Base-by-base conservation (phyloP, 75 land plant species). In the Pinus taeda region DNA sequence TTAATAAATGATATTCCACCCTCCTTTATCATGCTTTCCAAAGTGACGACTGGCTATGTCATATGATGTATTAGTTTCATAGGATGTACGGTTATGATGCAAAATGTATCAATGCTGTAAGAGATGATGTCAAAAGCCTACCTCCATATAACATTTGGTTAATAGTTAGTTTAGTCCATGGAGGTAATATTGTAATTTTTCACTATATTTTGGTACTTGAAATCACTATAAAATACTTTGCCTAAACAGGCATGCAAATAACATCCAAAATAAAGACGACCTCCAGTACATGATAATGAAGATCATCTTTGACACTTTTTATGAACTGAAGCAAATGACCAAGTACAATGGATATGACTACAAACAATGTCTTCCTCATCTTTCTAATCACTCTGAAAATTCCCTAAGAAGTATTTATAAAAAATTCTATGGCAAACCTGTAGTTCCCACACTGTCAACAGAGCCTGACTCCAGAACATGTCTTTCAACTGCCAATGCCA, bases 401-500 rank as follows among this genome's bases (percentile, higher is more conserved):
- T 69, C 72, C 55, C 12, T 42, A 39, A n/a, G 13, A 21, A 39
- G 13, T 21, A 69, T 7, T 2, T 69, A 20, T 21, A 36, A n/a
- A 75, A 57, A 22, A 37, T 5, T 42, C 17, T 15, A 74, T 49
- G 55, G 29, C 85, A 79, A 76, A 93, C 96, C 96, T 76, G 96
- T 93, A 18, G 99, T 96, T 62, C 99, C 99, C 57, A 96, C 99
- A 57, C 93, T 96, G 60, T 96, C 99, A 20, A 85, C 61, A 6
- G 98, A 96, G 61, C 93, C 92, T 79, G 99, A 92, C 29, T 93
- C 97, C 45, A 96, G 71, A 17, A 96, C 98, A 83, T 94, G 95
- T 74, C 86, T 94, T 77, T 96, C 99, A 61, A 96, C 99, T 57
- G 98, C 91, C 11, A 96, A 78, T 15, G 97, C 93, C 74, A 96